These are phyloP conservation scores for Dictyostelium discoideum DNA, from an alignment of 78 protist genomes.

Conservation along the genomic window DNA sequence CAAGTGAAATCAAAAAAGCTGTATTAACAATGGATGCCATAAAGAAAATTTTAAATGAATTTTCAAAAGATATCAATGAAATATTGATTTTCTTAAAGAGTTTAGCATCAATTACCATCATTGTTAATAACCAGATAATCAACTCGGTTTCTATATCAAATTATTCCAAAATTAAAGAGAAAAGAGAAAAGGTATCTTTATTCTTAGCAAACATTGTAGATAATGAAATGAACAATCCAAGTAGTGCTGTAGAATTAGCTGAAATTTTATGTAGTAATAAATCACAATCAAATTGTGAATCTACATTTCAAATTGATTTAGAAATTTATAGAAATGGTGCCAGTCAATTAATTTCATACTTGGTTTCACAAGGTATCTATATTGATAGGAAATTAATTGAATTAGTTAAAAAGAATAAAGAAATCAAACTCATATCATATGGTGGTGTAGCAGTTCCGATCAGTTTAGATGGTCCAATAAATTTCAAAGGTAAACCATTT, in stretches of 20 bases:
- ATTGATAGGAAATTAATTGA: not conserved
- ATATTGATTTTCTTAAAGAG: not conserved
- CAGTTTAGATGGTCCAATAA: accelerated
- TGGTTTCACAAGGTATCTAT: not conserved
- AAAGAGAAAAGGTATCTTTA: not conserved
- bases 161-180: not conserved
- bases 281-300: not conserved
- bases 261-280: not conserved
- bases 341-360: not conserved
- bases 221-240: not conserved
- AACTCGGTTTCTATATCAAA: not conserved
- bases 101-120: not conserved
- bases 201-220: not conserved
- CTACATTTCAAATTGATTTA: not conserved
- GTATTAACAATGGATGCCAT: not conserved
- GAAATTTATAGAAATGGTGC: not conserved
- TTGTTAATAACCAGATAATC: not conserved
- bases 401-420: not conserved
- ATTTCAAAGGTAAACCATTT: slow-evolving; percentile 41
- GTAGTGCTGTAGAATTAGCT: not conserved
- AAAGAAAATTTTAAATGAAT: not conserved
- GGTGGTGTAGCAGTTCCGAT: slow-evolving; percentile 59
- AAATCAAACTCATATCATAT: slow-evolving; percentile 28
- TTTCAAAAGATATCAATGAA: not conserved
- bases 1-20: not conserved